Base-by-base conservation (phyloP, 129 eudicot species). In the Flaveria brownii region DNA sequence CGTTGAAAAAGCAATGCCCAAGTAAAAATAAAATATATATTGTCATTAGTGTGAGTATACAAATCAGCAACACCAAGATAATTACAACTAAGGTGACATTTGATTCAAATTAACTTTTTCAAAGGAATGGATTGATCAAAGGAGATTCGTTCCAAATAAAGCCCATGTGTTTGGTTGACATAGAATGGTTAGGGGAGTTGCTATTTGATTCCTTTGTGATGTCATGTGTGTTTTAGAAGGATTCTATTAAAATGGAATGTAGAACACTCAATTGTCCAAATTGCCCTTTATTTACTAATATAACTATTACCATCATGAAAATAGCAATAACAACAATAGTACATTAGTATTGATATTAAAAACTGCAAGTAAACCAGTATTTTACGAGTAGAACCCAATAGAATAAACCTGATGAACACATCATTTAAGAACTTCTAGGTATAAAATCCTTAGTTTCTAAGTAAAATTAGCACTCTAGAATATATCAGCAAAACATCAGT, bases 381-480 rank as follows among this genome's bases (percentile, higher is more conserved):
- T 63, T 63, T 71, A 15, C 26, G 5, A 71, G 61, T 54, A 71
- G 59, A 61, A 41, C 73, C 77, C 72, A 62, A 30, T 56, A 77
- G 43, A 78, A 59, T 49, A 70, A 57, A 47, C 39, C 43, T 70
- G 46, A 43, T 56, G 49, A n/a, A 43, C 30, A 59, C 6, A 45
- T 71, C 76, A 69, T 14, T 51, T 18, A 30, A 49, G 39, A 51
- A 45, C 72, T 62, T 78, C 7, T 22, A 33, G 26, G 71, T 36
- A 60, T 47, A 71, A 7, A 70, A 39, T 46, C 56, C 61, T 49
- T 45, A 46, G 13, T 20, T 68, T 12, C 12, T 25, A 6, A 41
- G 46, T 71, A 80, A 25, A 80, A 51, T 33, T 73, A 80, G 73
- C 65, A 73, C 18, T 13, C 26, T 73, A 73, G 20, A 56, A 74